Evolutionary conservation across 352 stramenopile genomes (phyloP), one percentile per base, ranked within the genome.

Genomic region (Phytophthora sojae): DNA sequence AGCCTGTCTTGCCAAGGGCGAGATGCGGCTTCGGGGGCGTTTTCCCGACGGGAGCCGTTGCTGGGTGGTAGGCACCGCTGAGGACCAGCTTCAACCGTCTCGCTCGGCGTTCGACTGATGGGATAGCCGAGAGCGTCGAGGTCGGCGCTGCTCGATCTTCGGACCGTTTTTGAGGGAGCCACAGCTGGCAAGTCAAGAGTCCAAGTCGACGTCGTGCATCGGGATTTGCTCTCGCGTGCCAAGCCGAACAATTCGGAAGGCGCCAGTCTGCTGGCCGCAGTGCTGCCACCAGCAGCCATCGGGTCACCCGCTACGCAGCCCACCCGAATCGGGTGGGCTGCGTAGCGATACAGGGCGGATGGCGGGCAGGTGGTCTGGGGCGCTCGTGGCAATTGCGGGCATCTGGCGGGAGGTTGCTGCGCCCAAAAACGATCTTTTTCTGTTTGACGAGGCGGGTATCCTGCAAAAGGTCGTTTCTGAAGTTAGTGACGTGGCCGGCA

Each of bases 181-280:
- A 26, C 35, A 51, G 35, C 55, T 61, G 55, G 54, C 6, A 26
- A 57, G 52, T 44, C 52, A 15, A 21, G 1, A 21, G 21, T 21
- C 21, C 21, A 44, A 44, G 29, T 17, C 17, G 45, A 26, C 45
- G 29, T 8, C 37, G 17, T 14, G 21, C 21, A 0, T 21, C 21
- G 6, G 17, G 55, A 61, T 61, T 51, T 61, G 55, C 21, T 15
- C 35, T 6, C 21, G 17, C 19, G 35, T 52, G 56, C 39, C 39
- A 62, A 62, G 56, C 56, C 42, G 55, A 61, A 61, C 19, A 49
- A 23, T 29, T 32, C 32, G 32, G 37, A 50, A 19, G 44, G 44
- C 25, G 56, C 56, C 56, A 62, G 56, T 53, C 56, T 35, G 21
- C 35, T 1, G n/a, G n/a, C 32, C 32, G 35, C 7, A 49, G 49